Evolutionary conservation across 768 basidiomycete genomes (phyloP).

Genomic region (Plicaturopsis crispa): DNA sequence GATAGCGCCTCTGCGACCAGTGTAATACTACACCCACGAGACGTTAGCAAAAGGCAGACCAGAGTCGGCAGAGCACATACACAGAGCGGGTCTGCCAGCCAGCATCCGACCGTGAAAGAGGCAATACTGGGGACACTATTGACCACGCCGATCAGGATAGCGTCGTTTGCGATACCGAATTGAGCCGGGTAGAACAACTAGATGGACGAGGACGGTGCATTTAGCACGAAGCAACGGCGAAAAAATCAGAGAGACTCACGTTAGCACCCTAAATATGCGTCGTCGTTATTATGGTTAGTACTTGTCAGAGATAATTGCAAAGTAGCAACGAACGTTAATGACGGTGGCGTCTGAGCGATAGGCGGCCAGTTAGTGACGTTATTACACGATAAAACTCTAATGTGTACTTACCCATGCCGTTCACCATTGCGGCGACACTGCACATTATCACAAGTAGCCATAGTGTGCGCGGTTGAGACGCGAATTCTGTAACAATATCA

Average conservation of each 20-base stretch:
- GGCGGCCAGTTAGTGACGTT: too few relatives aligned
- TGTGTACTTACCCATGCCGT: constrained; percentile 67
- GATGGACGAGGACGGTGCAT: constrained; percentile 32
- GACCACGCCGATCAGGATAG: constrained; percentile 45
- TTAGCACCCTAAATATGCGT: constrained; percentile 26
- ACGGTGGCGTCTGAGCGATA: too few relatives aligned
- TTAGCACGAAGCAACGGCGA: constrained; percentile 31
- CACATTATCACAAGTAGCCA: constrained; percentile 50
- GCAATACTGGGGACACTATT: too few relatives aligned
- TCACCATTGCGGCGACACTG: constrained; percentile 72
- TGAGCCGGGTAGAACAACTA: constrained; percentile 24
- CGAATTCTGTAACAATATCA: too few relatives aligned
- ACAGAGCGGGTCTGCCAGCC: constrained; percentile 59
- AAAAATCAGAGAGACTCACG: constrained; percentile 44
- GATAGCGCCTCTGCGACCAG: constrained; percentile 25
- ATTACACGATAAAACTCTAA: constrained; percentile 47
- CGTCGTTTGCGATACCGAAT: background rate
- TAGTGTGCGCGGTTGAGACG: too few relatives aligned
- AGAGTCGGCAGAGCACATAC: constrained; percentile 36
- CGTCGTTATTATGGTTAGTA: too few relatives aligned
- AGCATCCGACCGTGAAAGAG: constrained; percentile 24
- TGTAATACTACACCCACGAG: constrained; percentile 35
- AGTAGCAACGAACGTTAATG: too few relatives aligned
- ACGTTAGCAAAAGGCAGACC: too few relatives aligned
- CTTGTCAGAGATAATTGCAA: too few relatives aligned